Evolutionary conservation across 805 yeast genomes (phyloP), one percentile per base, ranked within the genome.

Genomic region (Yamadazyma scolyti): DNA sequence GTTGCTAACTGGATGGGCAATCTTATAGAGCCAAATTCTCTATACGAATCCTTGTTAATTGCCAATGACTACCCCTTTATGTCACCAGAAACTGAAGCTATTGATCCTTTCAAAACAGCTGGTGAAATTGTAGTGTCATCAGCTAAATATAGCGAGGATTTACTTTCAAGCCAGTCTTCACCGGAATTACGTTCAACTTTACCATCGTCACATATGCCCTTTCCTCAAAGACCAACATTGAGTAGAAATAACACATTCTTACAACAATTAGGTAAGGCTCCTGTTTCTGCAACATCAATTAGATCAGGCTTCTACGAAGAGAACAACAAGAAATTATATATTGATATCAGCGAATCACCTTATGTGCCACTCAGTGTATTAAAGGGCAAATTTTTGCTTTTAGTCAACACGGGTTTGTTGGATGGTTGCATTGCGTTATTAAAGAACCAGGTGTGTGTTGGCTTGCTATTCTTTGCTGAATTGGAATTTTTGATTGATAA

Each of bases 1-100:
- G 72, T 71, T n/a, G 67, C 79, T 2, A 73, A 73, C 43, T 71
- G 79, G 77, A 60, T 71, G 7, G 79, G 79, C 3, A 61, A 65
- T 26, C 54, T 71, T 4, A 53, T 75, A 20, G 79, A 75, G 39
- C 72, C 68, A 12, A 52, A 56, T 36, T 71, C 79, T 4, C 44
- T 76, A 4, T 75, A 75, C 40, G 79, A 73, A 39, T 51, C 65
- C 10, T 42, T 73, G 21, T 63, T 75, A 24, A 51, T 56, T 25
- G 56, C 58, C 31, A 73, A 72, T 43, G 68, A 72, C 34, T 73
- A 68, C 39, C 82, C 82, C 7, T 75, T 72, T 40, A 55, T 75
- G 57, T 67, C 74, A 11, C 49, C 71, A 0, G 63, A 54, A 33
- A 46, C 48, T 10, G 56, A 71, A 26, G 58, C 61, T 3, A 47